Evolutionary conservation across 2,329 filamentous ascomycete species (phyloP).

Genomic region (Phyllosticta citriasiana): DNA sequence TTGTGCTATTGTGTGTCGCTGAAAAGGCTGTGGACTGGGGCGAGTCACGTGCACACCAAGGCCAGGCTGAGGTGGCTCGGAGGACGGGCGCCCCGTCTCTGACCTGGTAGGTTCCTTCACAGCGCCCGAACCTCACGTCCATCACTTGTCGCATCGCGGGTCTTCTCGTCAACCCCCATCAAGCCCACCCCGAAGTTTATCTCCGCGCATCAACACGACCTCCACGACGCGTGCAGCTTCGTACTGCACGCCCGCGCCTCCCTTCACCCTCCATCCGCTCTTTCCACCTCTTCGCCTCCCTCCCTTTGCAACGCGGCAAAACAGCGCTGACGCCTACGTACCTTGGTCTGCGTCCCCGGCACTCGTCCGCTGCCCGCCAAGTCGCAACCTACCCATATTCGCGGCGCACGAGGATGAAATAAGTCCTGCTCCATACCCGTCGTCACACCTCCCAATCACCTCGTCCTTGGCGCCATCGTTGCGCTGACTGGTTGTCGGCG

Average conservation of each 20-base stretch:
- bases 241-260: slow-evolving; percentile 7
- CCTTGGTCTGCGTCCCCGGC: slow-evolving; percentile 8
- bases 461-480: slow-evolving; percentile 1
- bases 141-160: background rate
- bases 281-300: slow-evolving; percentile 11
- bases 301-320: slow-evolving; percentile 8
- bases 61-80: too few species aligned
- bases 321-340: slow-evolving; percentile 3
- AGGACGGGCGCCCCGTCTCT: background rate
- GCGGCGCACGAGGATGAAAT: slow-evolving; percentile 10
- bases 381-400: slow-evolving; percentile 5
- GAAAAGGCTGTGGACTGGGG: background rate
- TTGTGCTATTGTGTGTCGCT: background rate
- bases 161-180: slow-evolving; percentile 14
- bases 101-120: background rate
- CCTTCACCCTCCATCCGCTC: slow-evolving; percentile 7
- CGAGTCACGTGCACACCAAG: background rate
- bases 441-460: background rate
- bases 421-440: background rate
- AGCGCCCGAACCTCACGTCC: background rate
- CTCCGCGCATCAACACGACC: slow-evolving; percentile 25
- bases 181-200: slow-evolving; percentile 25
- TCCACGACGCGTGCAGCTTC: slow-evolving; percentile 24
- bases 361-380: slow-evolving; percentile 7
- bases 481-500: slow-evolving; percentile 1